phyloP scores from a whole-genome alignment of 805 yeast species.

The Brettanomyces custersianus region DNA sequence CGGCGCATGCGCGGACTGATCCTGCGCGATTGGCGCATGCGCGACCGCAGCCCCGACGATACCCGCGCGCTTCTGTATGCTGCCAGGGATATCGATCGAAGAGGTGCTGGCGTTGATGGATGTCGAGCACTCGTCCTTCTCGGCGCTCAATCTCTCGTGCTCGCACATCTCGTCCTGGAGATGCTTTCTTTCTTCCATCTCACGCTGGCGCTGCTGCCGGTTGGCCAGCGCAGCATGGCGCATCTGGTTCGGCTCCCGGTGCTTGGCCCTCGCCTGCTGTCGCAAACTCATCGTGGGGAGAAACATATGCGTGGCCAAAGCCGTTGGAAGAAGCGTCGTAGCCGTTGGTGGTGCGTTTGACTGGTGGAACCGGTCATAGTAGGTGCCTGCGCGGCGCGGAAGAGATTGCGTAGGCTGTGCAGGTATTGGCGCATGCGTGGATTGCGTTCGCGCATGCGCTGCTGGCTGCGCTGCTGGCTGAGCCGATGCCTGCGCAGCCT shows the following conservation, averaged over 20 bases:
- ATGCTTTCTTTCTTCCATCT: background rate
- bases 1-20: background rate
- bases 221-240: background rate
- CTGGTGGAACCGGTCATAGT: constrained; percentile 28
- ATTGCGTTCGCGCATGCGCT: no score
- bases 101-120: constrained; percentile 19
- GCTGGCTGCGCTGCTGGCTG: no score
- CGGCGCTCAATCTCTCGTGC: background rate
- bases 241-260: constrained; percentile 2
- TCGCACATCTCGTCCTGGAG: background rate
- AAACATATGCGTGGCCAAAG: constrained; percentile 53
- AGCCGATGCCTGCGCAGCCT: background rate
- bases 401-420: no score
- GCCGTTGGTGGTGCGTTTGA: constrained; percentile 59
- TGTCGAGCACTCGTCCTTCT: constrained; percentile 13
- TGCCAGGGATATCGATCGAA: constrained; percentile 23
- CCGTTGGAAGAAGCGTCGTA: constrained; percentile 48
- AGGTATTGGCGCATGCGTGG: no score
- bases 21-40: background rate
- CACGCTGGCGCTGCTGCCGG: background rate
- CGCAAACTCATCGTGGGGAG: constrained; percentile 35
- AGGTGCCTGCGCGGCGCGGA: constrained; percentile 1
- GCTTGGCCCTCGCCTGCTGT: constrained; percentile 9
- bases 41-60: constrained; percentile 14
- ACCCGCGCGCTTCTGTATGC: constrained; percentile 4